Base-by-base conservation (phyloP, 306 rosid species). In the Cicer arietinum region DNA sequence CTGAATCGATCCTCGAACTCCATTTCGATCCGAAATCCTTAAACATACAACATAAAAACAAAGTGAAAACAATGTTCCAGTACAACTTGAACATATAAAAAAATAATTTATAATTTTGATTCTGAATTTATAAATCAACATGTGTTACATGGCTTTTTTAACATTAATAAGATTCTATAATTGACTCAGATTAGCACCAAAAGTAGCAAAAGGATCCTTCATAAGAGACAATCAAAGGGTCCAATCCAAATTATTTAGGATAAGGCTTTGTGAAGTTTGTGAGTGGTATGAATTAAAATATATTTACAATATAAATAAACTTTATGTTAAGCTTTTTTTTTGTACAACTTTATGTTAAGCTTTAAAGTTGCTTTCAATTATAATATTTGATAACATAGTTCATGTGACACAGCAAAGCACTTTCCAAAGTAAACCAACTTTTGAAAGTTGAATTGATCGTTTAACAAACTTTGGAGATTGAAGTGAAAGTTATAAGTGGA, bases 1-100 rank as follows among this genome's bases (percentile, higher is more conserved):
- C 89, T 84, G 84, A 82, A 87, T n/a, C 85, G 80, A 65, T 79
- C 80, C 40, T 88, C 92, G 52, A 67, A 92, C 76, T 84, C 99
- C 99, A 94, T 94, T 83, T 85, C 60, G 22, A 78, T 74, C 43
- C 74, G 43, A 65, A 75, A 73, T 16, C 83, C 67, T 81, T 84
- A n/a, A 69, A 51, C 22, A 74, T 7, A 40, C 13, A 72, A 71
- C 65, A 16, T 37, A 75, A 80, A 79, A 79, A 78, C 51, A 69
- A 69, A 52, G 73, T 82, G 51, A 82, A 43, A 51, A 68, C 44
- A 45, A 37, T 67, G 77, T 77, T 82, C 69, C 74, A 63, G 6
- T 75, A 78, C 10, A 80, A 13, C 62, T 52, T 77, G 54, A 81
- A 82, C 47, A 73, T 37, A 53, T 60, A 14, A 64, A 74, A 71